These are phyloP conservation scores for Syncephalastrum racemosum DNA, from an alignment of 371 early-diverging fungal species.

Conservation along the genomic window DNA sequence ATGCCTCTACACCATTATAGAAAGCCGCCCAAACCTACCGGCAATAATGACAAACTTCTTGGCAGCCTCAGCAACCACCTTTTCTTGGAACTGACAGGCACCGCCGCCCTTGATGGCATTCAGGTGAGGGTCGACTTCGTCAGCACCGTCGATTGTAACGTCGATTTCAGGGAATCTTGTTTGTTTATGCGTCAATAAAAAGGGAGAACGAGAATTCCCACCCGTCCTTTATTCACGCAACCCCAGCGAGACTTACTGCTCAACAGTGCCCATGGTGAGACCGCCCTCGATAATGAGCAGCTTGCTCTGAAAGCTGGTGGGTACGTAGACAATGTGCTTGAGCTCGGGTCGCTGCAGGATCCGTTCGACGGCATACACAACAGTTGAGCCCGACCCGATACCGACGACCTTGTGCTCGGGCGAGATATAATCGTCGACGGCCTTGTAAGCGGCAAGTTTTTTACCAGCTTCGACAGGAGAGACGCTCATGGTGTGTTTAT, in stretches of 20 bases:
- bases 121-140: constrained; percentile 80
- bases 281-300: constrained; percentile 70
- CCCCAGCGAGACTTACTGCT: constrained; percentile 51
- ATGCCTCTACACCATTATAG: neutral
- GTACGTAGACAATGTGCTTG: constrained; percentile 67
- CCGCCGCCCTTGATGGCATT: constrained; percentile 96
- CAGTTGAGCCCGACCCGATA: constrained; percentile 88
- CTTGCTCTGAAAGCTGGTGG: constrained; percentile 89
- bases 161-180: constrained; percentile 67
- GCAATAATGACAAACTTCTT: constrained; percentile 85
- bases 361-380: constrained; percentile 81
- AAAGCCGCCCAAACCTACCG: constrained; percentile 23
- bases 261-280: constrained; percentile 58
- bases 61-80: constrained; percentile 85
- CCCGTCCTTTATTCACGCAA: neutral
- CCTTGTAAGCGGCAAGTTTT: constrained; percentile 74
- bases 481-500: constrained; percentile 11
- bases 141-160: constrained; percentile 91
- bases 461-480: constrained; percentile 53
- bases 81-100: constrained; percentile 91
- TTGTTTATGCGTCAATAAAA: neutral
- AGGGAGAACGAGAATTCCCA: neutral
- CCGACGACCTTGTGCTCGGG: constrained; percentile 70
- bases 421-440: constrained; percentile 75
- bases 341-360: constrained; percentile 64